phyloP scores from a whole-genome alignment of 208 protist genomes.

The Novymonas esmeraldas region DNA sequence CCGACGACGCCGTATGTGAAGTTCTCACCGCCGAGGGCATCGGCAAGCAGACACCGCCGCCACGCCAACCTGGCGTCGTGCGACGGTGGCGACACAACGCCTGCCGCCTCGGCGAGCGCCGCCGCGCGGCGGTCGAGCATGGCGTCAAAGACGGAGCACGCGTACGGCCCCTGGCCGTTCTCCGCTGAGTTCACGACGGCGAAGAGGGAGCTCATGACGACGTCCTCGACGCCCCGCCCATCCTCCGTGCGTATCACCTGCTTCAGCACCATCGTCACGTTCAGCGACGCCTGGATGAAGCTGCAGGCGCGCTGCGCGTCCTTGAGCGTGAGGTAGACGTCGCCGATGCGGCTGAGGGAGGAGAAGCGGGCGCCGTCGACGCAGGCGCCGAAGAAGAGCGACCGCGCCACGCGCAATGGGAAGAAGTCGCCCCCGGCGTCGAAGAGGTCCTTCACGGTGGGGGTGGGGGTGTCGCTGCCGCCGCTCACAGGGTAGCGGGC shows the following conservation, averaged over 20 bases:
- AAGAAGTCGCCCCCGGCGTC: constrained; percentile 20
- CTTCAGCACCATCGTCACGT: constrained; percentile 38
- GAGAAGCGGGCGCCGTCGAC: constrained; percentile 39
- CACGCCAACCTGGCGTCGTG: background rate
- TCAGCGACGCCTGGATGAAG: constrained; percentile 38
- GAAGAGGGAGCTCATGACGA: constrained; percentile 36
- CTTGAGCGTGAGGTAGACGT: constrained; percentile 39
- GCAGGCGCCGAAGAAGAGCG: constrained; percentile 50
- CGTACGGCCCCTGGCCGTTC: constrained; percentile 10
- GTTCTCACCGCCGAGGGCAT: constrained; percentile 12
- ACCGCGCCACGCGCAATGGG: constrained; percentile 28
- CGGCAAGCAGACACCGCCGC: constrained; percentile 10
- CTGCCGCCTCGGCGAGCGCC: constrained; percentile 7
- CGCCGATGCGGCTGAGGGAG: constrained; percentile 23
- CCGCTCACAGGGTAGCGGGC: constrained; percentile 7
- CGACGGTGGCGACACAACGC: constrained; percentile 2
- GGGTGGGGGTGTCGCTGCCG: no score
- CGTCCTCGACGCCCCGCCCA: constrained; percentile 18
- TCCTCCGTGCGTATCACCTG: constrained; percentile 19
- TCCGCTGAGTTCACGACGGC: constrained; percentile 32
- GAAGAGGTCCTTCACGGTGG: constrained; percentile 26
- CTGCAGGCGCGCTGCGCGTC: constrained; percentile 39
- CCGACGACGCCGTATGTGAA: constrained; percentile 30
- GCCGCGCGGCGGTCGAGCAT: constrained; percentile 20
- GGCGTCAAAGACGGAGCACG: constrained; percentile 15